Conservation (phyloP, 257 asterid species). For the Petunia secreta region DNA sequence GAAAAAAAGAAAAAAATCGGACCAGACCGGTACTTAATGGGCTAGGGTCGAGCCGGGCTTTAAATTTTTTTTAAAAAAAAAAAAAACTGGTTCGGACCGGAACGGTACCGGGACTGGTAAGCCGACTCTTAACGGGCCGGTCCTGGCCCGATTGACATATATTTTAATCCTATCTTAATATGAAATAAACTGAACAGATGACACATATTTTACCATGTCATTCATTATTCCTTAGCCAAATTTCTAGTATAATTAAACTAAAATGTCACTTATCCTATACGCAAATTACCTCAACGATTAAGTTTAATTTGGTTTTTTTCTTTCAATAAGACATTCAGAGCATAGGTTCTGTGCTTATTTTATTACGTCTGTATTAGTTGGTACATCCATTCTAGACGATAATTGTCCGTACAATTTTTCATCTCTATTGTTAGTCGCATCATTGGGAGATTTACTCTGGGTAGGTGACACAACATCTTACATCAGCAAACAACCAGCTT, state of each 20-base stretch:
- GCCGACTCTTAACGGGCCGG: too few relatives aligned
- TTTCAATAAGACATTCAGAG: not conserved
- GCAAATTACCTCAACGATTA: not conserved
- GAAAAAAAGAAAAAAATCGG: too few relatives aligned
- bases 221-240: not conserved
- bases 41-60: too few relatives aligned
- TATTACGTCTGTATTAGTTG: not conserved
- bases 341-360: not conserved
- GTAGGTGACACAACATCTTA: not conserved
- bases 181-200: not conserved
- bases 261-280: not conserved
- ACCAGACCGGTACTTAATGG: too few relatives aligned
- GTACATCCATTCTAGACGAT: not conserved
- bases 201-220: not conserved
- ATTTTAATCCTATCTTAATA: not conserved
- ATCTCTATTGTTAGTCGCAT: not conserved
- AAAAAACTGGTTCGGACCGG: too few relatives aligned
- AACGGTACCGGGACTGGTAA: too few relatives aligned
- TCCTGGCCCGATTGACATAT: too few relatives aligned
- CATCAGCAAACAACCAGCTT: not conserved
- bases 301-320: constrained; percentile 7
- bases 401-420: not conserved
- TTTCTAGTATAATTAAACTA: not conserved
- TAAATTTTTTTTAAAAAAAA: too few relatives aligned
- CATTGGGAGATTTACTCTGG: not conserved